phyloP scores from a whole-genome alignment of 2,329 filamentous ascomycete species.

The Hymenotorrendiella dingleyae region DNA sequence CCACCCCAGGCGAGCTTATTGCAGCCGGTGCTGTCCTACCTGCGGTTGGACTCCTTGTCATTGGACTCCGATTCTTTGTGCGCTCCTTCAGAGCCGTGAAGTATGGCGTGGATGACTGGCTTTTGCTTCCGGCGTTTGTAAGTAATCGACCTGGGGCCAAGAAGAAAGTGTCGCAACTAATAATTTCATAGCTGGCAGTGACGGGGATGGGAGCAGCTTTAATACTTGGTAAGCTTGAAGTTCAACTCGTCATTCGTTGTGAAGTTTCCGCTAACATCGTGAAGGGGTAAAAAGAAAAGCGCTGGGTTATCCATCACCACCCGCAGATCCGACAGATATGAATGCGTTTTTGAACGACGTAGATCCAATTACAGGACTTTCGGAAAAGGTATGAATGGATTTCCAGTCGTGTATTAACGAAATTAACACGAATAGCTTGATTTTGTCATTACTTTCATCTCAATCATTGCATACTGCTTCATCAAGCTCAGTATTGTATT shows the following conservation, averaged over 20 bases:
- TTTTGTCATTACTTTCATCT: background rate
- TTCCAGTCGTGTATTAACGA: too few relatives aligned
- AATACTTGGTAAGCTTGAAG: background rate
- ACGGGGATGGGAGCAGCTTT: constrained; percentile 2
- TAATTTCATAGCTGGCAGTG: background rate
- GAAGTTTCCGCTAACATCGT: background rate
- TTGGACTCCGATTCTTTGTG: constrained; percentile 4
- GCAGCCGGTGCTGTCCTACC: constrained; percentile 4
- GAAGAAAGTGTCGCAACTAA: too few relatives aligned
- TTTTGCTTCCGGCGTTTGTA: constrained; percentile 7
- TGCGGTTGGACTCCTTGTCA: background rate
- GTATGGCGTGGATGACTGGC: constrained; percentile 3
- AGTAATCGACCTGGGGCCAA: background rate
- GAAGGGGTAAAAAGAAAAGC: background rate
- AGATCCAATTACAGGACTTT: too few relatives aligned
- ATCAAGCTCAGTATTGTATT: constrained; percentile 10
- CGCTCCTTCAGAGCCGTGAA: constrained; percentile 1
- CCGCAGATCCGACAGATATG: too few relatives aligned
- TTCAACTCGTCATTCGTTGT: background rate
- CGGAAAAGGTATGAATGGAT: too few relatives aligned
- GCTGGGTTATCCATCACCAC: constrained; percentile 1
- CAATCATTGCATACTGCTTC: constrained; percentile 6
- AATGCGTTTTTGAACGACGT: too few relatives aligned
- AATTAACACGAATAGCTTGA: constrained; percentile 1
- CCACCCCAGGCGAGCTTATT: constrained; percentile 4